Conservation (phyloP, 805 yeast genomes). For the Lipomyces sp. region DNA sequence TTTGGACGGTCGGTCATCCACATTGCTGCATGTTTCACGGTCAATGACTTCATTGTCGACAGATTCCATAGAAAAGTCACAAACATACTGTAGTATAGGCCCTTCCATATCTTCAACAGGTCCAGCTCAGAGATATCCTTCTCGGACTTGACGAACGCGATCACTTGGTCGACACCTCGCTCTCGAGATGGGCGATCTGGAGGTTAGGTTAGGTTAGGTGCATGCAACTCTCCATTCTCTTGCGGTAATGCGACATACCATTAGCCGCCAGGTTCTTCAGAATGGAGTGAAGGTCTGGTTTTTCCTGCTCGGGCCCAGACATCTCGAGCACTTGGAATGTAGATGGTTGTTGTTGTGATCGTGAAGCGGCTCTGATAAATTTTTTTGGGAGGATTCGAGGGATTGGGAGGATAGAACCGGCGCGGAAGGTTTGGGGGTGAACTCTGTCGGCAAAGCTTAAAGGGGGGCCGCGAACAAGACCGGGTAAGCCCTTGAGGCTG, state of each 20-base stretch:
- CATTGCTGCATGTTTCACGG: conserved; percentile 65
- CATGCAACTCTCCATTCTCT: no score
- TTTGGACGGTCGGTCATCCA: conserved; percentile 94
- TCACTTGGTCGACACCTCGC: conserved; percentile 10
- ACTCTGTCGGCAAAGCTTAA: no score
- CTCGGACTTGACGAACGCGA: conserved; percentile 4
- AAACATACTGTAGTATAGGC: conserved; percentile 59
- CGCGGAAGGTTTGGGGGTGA: no score
- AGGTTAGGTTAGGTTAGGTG: no score
- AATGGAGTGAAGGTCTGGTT: conserved; percentile 34
- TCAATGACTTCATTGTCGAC: no score
- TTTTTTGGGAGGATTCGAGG: no score
- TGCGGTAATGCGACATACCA: conserved; percentile 37
- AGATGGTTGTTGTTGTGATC: background rate
- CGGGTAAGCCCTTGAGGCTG: no score
- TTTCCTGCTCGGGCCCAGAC: background rate
- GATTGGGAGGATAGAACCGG: no score
- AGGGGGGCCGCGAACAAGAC: no score
- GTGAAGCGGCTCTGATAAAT: no score
- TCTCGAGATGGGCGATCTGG: conserved; percentile 29
- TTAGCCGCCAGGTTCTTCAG: conserved; percentile 83
- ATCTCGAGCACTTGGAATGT: background rate
- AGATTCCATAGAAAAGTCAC: no score
- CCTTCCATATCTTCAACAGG: conserved; percentile 87
- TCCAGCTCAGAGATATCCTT: conserved; percentile 40